phyloP scores from a whole-genome alignment of 2,329 filamentous ascomycete genomes.

The Pseudocercospora eumusae region DNA sequence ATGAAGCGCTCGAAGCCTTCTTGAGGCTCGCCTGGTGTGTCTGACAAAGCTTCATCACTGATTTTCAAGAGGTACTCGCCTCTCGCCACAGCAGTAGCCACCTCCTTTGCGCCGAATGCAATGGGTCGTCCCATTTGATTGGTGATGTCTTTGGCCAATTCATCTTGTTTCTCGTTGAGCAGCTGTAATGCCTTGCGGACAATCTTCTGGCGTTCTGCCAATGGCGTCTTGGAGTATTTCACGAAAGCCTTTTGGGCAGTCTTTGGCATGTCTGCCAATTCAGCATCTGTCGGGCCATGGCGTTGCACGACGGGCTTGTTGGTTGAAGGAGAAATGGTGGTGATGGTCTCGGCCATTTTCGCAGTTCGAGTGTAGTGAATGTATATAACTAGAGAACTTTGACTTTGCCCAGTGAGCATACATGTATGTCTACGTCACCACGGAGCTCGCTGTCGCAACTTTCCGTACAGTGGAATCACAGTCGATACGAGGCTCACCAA shows the following conservation, averaged over 20 bases:
- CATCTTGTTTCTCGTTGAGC: constrained; percentile 71
- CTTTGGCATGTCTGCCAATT: constrained; percentile 71
- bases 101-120: constrained; percentile 78
- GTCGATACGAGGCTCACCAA: background rate
- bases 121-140: constrained; percentile 96
- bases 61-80: constrained; percentile 85
- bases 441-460: no score
- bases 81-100: constrained; percentile 80
- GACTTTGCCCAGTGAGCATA: no score
- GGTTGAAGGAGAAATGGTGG: constrained; percentile 86
- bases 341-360: constrained; percentile 61
- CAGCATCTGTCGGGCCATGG: constrained; percentile 68
- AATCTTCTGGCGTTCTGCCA: constrained; percentile 75
- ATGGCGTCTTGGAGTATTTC: constrained; percentile 71
- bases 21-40: constrained; percentile 80
- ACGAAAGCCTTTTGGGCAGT: constrained; percentile 74
- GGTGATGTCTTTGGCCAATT: constrained; percentile 79
- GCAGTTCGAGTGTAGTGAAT: background rate
- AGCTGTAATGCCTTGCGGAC: constrained; percentile 76
- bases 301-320: constrained; percentile 81
- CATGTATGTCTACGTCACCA: background rate
- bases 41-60: constrained; percentile 73
- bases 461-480: no score
- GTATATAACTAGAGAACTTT: no score
- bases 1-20: constrained; percentile 89